Evolutionary conservation across 139 green algal genomes (phyloP), one percentile per base, ranked within the genome.

Genomic region (Marvania coccoides): DNA sequence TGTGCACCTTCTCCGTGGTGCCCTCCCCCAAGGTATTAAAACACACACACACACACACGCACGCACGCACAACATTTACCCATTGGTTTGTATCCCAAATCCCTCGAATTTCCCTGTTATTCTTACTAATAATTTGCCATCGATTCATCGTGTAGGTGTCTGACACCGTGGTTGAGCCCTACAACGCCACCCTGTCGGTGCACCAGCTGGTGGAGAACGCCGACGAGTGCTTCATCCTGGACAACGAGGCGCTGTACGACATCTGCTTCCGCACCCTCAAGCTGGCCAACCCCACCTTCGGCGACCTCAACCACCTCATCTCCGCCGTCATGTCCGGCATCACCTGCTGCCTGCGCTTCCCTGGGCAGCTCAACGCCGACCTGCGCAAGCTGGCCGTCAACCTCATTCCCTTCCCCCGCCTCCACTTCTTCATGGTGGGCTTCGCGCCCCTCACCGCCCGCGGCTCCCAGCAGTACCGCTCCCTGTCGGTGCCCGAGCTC

Each of bases 251-350:
- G 6, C 83, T 98, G 73, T 97, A 97, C 77, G 90, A 98, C 74
- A 98, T 98, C 70, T 97, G 91, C 89, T 98, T 97, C 90, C 89
- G 90, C 74, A 97, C 90, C 62, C 74, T 97, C 45, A 97, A 98
- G 86, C 83, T 98, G 46, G 91, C 90, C 60, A 97, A 88, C 42
- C 91, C 91, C 37, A 95, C 88, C 63, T 98, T 93, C 59, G 89
- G 85, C 29, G 87, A 95, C 75, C 82, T 96, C 14, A 95, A 95
- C 83, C 91, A 96, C 75, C 80, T 97, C n/a, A 97, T 97, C 71
- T 93, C 83, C 31, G 87, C 87, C 47, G 91, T 95, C 65, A 97
- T 96, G 89, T 73, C 66, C 23, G 61, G 91, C 70, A 78, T 97
- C 67, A 97, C 91, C 38, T 97, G 91, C 87, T 96, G 89, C 79